Conservation (phyloP, 1,284 basidiomycete genomes). For the Lentinula novae-zelandiae region DNA sequence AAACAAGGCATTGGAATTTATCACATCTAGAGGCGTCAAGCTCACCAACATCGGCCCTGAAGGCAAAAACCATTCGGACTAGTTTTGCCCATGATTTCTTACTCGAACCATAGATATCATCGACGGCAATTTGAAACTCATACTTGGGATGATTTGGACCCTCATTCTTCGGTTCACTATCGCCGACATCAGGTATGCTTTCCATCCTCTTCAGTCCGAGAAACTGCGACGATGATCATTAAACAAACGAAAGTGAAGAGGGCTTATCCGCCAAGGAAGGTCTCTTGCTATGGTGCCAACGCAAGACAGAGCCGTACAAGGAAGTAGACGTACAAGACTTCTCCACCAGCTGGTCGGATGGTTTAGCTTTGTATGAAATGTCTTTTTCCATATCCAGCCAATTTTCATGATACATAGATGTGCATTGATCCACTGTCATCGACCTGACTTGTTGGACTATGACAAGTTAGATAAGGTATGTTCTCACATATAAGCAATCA, state of each 20-base stretch:
- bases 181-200: conserved; percentile 87
- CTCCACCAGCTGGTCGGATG: conserved; percentile 89
- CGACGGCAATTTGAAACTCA: conserved; percentile 96
- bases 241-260: conserved; percentile 69
- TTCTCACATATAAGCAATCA: too few relatives aligned
- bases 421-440: conserved; percentile 94
- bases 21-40: conserved; percentile 91
- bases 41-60: conserved; percentile 97
- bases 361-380: conserved; percentile 80
- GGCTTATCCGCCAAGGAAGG: conserved; percentile 97
- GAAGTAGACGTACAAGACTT: conserved; percentile 95
- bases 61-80: conserved; percentile 40
- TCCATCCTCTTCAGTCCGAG: neutral
- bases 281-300: conserved; percentile 94
- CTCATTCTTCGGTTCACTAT: conserved; percentile 96
- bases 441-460: conserved; percentile 92
- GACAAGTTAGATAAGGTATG: conserved; percentile 75
- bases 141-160: conserved; percentile 99
- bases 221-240: neutral
- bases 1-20: conserved; percentile 94
- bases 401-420: conserved; percentile 52
- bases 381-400: conserved; percentile 16
- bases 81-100: neutral
- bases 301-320: conserved; percentile 89
- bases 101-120: conserved; percentile 76